phyloP scores from a whole-genome alignment of 176 grass and related monocot species.

The Avena atlantica region DNA sequence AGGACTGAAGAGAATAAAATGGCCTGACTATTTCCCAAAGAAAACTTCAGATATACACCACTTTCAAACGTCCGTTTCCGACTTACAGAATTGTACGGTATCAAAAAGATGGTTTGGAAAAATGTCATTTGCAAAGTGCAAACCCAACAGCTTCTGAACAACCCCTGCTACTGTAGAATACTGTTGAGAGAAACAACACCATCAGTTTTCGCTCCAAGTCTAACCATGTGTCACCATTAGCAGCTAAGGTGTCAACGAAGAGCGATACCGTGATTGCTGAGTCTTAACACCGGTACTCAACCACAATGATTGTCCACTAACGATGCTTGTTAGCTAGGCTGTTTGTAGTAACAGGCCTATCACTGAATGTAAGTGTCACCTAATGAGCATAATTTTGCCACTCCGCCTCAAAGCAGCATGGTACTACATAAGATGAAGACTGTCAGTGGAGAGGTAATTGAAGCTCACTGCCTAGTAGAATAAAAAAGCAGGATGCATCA shows the following conservation, averaged over 20 bases:
- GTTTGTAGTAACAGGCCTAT: conserved; percentile 49
- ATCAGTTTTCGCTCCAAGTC: conserved; percentile 1
- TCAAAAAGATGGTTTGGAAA: not conserved
- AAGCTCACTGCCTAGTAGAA: conserved; percentile 23
- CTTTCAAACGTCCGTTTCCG: not conserved
- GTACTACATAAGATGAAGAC: conserved; percentile 1
- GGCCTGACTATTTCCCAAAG: not conserved
- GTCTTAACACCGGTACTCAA: conserved; percentile 46
- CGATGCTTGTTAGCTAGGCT: conserved; percentile 38
- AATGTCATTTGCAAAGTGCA: not conserved
- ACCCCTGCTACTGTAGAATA: conserved; percentile 37
- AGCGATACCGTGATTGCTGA: conserved; percentile 37
- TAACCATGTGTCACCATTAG: conserved; percentile 39
- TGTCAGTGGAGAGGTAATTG: conserved; percentile 49
- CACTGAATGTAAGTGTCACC: conserved; percentile 43
- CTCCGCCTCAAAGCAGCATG: conserved; percentile 13
- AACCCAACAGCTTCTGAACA: conserved; percentile 43
- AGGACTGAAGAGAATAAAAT: conserved; percentile 8
- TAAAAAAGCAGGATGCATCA: not conserved
- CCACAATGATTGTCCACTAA: conserved; percentile 43
- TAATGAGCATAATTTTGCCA: conserved; percentile 46
- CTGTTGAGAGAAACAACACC: conserved; percentile 34
- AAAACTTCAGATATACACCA: not conserved
- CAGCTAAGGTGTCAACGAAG: conserved; percentile 44
- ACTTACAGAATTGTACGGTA: not conserved